Percentiles rank a stretch among this genome's conserved stretches.
Conservation (phyloP, 2,329 filamentous ascomycete species). For the Botrytis aclada region DNA sequence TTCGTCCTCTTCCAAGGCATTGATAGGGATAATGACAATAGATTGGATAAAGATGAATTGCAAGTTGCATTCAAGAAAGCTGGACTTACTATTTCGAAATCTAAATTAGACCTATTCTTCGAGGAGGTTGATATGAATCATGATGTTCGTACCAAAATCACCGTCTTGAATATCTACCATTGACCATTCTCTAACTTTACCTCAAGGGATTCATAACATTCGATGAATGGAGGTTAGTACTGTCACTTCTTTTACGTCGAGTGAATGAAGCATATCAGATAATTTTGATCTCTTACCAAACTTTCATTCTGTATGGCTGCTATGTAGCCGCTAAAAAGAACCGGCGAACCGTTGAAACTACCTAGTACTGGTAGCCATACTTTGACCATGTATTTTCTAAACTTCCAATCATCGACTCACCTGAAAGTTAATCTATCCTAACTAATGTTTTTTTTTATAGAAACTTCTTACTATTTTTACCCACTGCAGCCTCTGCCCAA, state of each 20-base stretch:
- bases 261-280: background rate
- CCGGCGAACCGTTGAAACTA: background rate
- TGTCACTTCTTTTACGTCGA: background rate
- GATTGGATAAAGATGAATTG: slow-evolving; percentile 83
- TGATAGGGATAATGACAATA: slow-evolving; percentile 80
- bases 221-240: slow-evolving; percentile 87
- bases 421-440: background rate
- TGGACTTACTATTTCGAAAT: slow-evolving; percentile 73
- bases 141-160: slow-evolving; percentile 47
- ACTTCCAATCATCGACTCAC: background rate
- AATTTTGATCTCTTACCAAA: background rate
- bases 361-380: background rate
- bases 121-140: slow-evolving; percentile 83
- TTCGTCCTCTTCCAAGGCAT: slow-evolving; percentile 80
- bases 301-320: background rate
- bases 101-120: slow-evolving; percentile 82
- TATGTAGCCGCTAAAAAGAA: background rate
- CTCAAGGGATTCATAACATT: slow-evolving; percentile 67
- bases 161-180: background rate
- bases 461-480: slow-evolving; percentile 91
- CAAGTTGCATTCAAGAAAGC: slow-evolving; percentile 72
- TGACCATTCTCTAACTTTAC: slow-evolving; percentile 9
- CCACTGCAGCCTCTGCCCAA: slow-evolving; percentile 58
- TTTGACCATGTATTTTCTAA: background rate
- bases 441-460: slow-evolving; percentile 44